Conservation (phyloP, 2,329 filamentous ascomycete species). For the Pyrenophora seminiperda region DNA sequence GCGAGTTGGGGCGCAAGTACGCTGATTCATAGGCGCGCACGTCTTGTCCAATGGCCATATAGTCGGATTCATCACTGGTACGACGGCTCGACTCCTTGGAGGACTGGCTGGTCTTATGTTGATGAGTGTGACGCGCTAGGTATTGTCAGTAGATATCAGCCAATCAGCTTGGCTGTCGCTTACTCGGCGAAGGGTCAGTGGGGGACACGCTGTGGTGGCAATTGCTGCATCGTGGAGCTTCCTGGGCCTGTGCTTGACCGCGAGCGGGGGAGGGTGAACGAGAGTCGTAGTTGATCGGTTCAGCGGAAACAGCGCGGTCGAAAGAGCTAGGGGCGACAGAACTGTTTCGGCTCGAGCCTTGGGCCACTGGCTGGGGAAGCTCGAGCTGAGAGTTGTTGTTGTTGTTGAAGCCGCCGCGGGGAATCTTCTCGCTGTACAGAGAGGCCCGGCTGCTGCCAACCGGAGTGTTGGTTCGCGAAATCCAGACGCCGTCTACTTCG, state of each 20-base stretch:
- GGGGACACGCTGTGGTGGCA: slow-evolving; percentile 34
- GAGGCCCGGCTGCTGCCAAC: slow-evolving; percentile 46
- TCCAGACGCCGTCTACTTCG: slow-evolving; percentile 78
- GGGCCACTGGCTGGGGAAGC: slow-evolving; percentile 35
- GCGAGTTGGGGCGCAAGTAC: slow-evolving; percentile 37
- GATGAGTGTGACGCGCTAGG: slow-evolving; percentile 31
- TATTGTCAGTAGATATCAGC: slow-evolving; percentile 5
- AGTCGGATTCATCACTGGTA: slow-evolving; percentile 46
- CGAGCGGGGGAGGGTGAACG: slow-evolving; percentile 39
- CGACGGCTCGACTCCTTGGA: slow-evolving; percentile 40
- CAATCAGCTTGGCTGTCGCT: slow-evolving; percentile 8
- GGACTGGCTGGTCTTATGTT: slow-evolving; percentile 22
- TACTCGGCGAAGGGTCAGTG: slow-evolving; percentile 35
- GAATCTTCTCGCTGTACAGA: slow-evolving; percentile 38
- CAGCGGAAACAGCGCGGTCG: slow-evolving; percentile 48
- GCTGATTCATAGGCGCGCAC: slow-evolving; percentile 43
- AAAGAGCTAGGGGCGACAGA: slow-evolving; percentile 46
- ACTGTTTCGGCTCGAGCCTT: slow-evolving; percentile 44
- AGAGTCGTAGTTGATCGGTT: slow-evolving; percentile 40
- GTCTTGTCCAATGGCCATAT: slow-evolving; percentile 35
- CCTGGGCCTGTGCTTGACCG: slow-evolving; percentile 37
- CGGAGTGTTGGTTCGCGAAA: slow-evolving; percentile 54
- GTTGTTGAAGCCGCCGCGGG: slow-evolving; percentile 24
- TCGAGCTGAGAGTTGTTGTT: slow-evolving; percentile 43
- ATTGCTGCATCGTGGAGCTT: slow-evolving; percentile 44